These are phyloP conservation scores for Akebia trifoliata DNA, from an alignment of 164 flowering plant species.

Conservation along the genomic window DNA sequence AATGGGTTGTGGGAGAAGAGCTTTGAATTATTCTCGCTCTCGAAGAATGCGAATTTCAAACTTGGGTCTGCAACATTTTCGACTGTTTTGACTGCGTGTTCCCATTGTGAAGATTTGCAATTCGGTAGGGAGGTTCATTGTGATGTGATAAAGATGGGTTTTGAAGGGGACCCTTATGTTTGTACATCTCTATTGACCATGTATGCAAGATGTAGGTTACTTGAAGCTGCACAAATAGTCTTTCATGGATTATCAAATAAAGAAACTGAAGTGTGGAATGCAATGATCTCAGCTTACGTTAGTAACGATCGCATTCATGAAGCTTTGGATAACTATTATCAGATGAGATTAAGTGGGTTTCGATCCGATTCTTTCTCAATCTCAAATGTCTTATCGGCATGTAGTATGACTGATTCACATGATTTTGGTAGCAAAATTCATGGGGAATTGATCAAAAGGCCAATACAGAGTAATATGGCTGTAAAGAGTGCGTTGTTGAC, in stretches of 20 bases:
- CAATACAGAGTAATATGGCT: constrained; percentile 25
- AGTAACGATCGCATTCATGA: constrained; percentile 24
- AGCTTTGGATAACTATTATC: constrained; percentile 33
- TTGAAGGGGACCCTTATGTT: constrained; percentile 42
- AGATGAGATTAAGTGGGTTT: constrained; percentile 26
- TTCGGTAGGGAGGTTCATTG: constrained; percentile 48
- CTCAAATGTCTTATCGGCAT: constrained; percentile 36
- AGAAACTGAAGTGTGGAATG: constrained; percentile 47
- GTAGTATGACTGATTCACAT: constrained; percentile 25
- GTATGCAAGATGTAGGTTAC: constrained; percentile 39
- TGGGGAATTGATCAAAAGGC: constrained; percentile 44
- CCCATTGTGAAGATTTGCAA: constrained; percentile 24
- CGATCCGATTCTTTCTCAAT: constrained; percentile 35
- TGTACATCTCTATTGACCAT: constrained; percentile 45
- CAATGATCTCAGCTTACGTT: constrained; percentile 46
- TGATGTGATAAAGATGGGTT: constrained; percentile 45
- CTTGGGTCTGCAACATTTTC: constrained; percentile 41
- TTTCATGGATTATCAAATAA: constrained; percentile 25
- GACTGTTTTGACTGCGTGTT: constrained; percentile 39
- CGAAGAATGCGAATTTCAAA: constrained; percentile 29
- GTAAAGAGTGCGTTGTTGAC: constrained; percentile 48
- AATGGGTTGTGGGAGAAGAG: constrained; percentile 45
- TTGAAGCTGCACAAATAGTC: constrained; percentile 32
- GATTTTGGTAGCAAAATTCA: constrained; percentile 47
- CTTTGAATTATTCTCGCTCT: constrained; percentile 35